These are phyloP conservation scores for Pseudognaphalium luteoalbum DNA, from an alignment of 129 eudicot species.

Conservation along the genomic window DNA sequence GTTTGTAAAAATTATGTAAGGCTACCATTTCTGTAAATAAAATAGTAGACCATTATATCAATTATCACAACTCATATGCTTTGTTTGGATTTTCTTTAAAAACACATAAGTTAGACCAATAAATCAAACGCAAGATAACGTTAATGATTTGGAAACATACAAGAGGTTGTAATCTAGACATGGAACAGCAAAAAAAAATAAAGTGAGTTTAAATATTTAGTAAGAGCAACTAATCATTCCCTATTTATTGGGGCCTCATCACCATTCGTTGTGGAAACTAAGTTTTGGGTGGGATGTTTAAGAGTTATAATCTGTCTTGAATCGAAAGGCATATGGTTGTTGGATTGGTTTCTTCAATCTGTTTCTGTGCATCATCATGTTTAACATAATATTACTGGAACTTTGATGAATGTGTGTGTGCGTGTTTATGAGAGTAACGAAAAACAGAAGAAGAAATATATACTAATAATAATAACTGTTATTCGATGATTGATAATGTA, in stretches of 20 bases:
- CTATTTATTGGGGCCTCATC: neutral
- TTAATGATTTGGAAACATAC: neutral
- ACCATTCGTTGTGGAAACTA: slow-evolving; percentile 12
- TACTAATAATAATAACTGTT: no score
- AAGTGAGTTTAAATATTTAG: neutral
- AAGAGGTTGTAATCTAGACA: slow-evolving; percentile 3
- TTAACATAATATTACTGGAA: no score
- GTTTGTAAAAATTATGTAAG: no score
- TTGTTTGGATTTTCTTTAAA: slow-evolving; percentile 15
- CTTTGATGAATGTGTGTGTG: no score
- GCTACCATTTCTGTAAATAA: no score
- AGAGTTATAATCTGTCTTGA: neutral
- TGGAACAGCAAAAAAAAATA: neutral
- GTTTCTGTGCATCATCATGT: no score
- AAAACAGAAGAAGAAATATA: no score
- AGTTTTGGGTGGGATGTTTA: neutral
- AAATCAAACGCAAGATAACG: neutral
- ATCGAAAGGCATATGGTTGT: slow-evolving; percentile 26
- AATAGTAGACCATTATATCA: no score
- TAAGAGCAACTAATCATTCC: neutral
- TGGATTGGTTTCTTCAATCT: no score
- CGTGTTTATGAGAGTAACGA: no score
- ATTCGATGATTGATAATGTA: no score
- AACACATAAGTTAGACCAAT: neutral
- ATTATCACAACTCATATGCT: neutral